Evolutionary conservation across 2,329 filamentous ascomycete species (phyloP), one percentile per base, ranked within the genome.

Genomic region (Oidium heveae): DNA sequence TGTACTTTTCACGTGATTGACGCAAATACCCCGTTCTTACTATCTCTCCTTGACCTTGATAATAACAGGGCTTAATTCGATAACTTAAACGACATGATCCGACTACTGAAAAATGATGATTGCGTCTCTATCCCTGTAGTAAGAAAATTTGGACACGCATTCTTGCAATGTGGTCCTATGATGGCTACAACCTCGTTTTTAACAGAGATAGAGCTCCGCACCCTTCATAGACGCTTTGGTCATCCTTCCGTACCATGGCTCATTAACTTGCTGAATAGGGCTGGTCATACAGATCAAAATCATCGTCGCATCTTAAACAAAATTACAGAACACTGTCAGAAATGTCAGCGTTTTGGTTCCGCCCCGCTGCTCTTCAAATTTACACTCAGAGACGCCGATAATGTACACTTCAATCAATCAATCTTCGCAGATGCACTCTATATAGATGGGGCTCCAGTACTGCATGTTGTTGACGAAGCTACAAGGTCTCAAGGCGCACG

Each of bases 381-480:
- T n/a, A 49, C 39, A 44, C 53, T 54, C 32, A 16, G 41, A 22
- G 50, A 52, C 37, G 6, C 37, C 13, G 46, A 49, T 49, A 43
- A 44, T 44, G 37, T 43, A 1, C 6, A 54, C 8, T 56, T 56
- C 24, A 56, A 56, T 24, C 41, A 54, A n/a, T 37, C 55, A 18
- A 32, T 56, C 5, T 34, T 56, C 20, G 49, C 54, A 20, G 46
- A 56, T 46, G 37, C 52, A 15, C 15, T 52, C 20, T 39, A 39
- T 39, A 39, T 39, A 7, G 37, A 39, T 8, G 37, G 37, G 6
- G 13, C 37, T 9, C 13, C 37, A 12, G 37, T 39, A 22, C 54
- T 56, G 4, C 28, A 56, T 52, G 36, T 55, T 28, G 34, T 55
- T 3, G 33, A 55, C 39, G 53, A 55, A 49, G 22, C 4, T 2